Percentiles rank a stretch among this genome's conserved stretches.
Conservation (phyloP, 2,329 filamentous ascomycete genomes). For the Colletotrichum sp. region DNA sequence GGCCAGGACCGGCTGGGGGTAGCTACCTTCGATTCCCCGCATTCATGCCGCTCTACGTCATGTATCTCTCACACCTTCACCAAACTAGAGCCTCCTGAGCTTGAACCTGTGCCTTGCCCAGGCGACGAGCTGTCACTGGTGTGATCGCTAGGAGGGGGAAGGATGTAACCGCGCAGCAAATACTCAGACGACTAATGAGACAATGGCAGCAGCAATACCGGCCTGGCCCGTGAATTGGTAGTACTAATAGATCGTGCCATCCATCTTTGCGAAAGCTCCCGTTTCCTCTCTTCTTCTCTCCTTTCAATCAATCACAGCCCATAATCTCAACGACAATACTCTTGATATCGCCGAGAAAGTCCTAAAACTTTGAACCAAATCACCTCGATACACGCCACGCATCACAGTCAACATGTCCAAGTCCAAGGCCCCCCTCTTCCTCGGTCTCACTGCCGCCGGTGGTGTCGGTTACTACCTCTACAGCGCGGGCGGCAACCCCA, state of each 20-base stretch:
- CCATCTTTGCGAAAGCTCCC: not conserved
- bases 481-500: constrained; percentile 79
- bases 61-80: constrained; percentile 25
- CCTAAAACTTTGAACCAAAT: not conserved
- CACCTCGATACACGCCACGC: not conserved
- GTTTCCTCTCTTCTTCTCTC: not conserved
- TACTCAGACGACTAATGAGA: not conserved
- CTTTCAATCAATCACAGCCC: constrained; percentile 9
- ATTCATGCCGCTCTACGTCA: constrained; percentile 29
- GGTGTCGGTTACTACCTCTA: constrained; percentile 92
- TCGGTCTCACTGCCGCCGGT: constrained; percentile 69
- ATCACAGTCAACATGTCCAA: constrained; percentile 46
- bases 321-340: not conserved
- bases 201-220: not conserved
- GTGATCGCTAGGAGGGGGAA: constrained; percentile 6
- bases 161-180: constrained; percentile 2
- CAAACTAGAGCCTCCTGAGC: constrained; percentile 2
- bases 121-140: constrained; percentile 1
- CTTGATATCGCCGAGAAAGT: not conserved
- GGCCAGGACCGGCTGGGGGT: constrained; percentile 5
- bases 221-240: constrained; percentile 1
- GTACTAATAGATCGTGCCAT: constrained; percentile 21
- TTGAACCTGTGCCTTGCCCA: not conserved
- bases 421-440: constrained; percentile 50
- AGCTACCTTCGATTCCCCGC: constrained; percentile 26